Conservation (phyloP, 441 rosid species). For the Raphanus hybrid region DNA sequence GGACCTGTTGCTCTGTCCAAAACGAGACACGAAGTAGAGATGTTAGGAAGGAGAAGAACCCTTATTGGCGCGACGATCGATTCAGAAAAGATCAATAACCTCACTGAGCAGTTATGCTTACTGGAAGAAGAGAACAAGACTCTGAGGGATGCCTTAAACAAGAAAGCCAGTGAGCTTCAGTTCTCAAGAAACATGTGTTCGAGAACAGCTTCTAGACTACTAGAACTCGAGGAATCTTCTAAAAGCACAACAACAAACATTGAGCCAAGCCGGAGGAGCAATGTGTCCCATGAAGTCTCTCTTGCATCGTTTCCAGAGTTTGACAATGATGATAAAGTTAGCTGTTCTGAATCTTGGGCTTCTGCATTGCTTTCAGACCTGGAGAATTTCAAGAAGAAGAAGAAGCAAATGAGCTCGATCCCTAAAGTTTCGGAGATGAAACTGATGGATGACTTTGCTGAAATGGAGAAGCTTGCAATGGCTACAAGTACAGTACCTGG, state of each 20-base stretch:
- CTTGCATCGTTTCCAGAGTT: conserved; percentile 59
- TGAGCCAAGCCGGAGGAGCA: conserved; percentile 51
- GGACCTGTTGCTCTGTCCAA: conserved; percentile 79
- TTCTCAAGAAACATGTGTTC: conserved; percentile 66
- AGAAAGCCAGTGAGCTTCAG: conserved; percentile 73
- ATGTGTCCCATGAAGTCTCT: conserved; percentile 52
- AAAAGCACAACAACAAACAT: conserved; percentile 47
- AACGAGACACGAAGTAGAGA: conserved; percentile 77
- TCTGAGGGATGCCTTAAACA: conserved; percentile 71
- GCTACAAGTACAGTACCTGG: conserved; percentile 55
- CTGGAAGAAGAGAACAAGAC: conserved; percentile 85
- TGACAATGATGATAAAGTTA: conserved; percentile 64
- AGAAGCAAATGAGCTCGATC: conserved; percentile 49
- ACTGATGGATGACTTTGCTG: conserved; percentile 84
- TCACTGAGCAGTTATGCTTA: conserved; percentile 62
- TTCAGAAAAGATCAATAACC: conserved; percentile 51
- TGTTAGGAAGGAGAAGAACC: conserved; percentile 60
- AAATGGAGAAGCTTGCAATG: conserved; percentile 85
- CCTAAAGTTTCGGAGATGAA: conserved; percentile 65
- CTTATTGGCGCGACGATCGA: conserved; percentile 43
- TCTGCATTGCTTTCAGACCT: conserved; percentile 73
- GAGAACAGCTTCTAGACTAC: conserved; percentile 64
- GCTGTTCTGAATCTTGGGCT: conserved; percentile 78
- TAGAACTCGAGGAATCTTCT: conserved; percentile 60
- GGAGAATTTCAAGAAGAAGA: conserved; percentile 64